Base-by-base conservation (phyloP, 2,329 filamentous ascomycete species). In the Microcera coccophila region DNA sequence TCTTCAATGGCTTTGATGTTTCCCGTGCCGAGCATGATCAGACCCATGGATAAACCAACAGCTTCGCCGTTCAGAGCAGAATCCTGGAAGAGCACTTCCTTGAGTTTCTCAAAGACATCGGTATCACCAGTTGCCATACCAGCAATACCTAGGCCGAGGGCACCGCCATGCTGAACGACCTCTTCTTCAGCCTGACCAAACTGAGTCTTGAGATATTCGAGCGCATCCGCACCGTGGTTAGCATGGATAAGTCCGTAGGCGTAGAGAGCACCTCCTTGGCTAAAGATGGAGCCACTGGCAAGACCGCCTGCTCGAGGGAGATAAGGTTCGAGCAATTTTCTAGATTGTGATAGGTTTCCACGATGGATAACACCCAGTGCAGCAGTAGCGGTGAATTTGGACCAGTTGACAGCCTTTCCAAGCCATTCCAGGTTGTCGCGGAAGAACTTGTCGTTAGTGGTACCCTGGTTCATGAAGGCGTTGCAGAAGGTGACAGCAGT, bases 381-480 rank as follows among this genome's bases (percentile, higher is more conserved):
- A 43, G 93, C 93, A 4, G 93, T 98, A 12, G 93, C 93, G 1
- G 93, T 96, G 65, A 98, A 98, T 65, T 98, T 98, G 48, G 90
- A 96, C 93, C 93, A 98, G 72, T 98, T 98, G 36, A 97, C 90
- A 19, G 93, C 93, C 73, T 97, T 98, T 47, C 91, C 90, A 3
- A 98, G 72, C 93, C 93, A 98, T 54, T 98, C 93, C 18, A 98
- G 71, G 63, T 98, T 98, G 61, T 97, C 90, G 7, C 94, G 81
- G 81, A 98, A 97, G 72, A 98, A 98, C 61, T 91, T 94, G 70
- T 98, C 93, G 58, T 95, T 93, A 0, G 91, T 96, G 1, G 93
- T 98, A 45, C 93, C 94, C 41, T 95, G 90, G 64, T 98, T 95
- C 93, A 98, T 98, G 65, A 98, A 97, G 10, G 90, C 93, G 60